Evolutionary conservation across 495 filamentous ascomycete species (phyloP), one percentile per base, ranked within the genome.

Genomic region (Talaromyces adpressus): DNA sequence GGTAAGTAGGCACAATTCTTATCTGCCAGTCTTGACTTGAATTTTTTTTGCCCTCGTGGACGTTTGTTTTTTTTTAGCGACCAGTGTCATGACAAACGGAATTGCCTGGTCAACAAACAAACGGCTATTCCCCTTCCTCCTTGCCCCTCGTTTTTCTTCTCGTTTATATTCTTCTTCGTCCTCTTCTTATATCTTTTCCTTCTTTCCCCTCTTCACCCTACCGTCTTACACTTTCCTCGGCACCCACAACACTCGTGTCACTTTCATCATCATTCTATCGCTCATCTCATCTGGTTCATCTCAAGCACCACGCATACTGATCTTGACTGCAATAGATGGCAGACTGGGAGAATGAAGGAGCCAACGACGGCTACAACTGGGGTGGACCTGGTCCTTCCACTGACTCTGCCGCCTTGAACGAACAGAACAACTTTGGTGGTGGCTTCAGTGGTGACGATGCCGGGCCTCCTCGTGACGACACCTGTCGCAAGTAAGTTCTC

Each of bases 401-500:
- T 18, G 60, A n/a, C 16, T 62, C 51, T 22, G 60, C 60, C 20
- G 39, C 47, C 12, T 32, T 62, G 60, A 62, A 53, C 4, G 45
- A 52, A 9, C 41, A 51, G 39, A 25, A 62, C 29, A 47, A 62
- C 16, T 47, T 11, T 52, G 49, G 36, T 32, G 32, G 32, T 36
- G 32, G 32, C 32, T 36, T 11, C 58, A 39, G 41, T 32, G 66
- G 47, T 57, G 68, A 59, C 49, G 64, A 57, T 41, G 64, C 63
- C 65, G 67, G 29, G 18, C 23, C 34, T 29, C 64, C 57, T 56
- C 64, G 64, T 65, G 74, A 76, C 56, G 70, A 72, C 51, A 66
- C 64, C n/a, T 81, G 73, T 66, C 81, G 80, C 70, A 76, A 73
- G 82, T 84, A 67, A 68, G 79, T 76, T 12, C 2, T 62, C 54